phyloP scores from a whole-genome alignment of 306 rosid genomes.

The Trifolium repens region DNA sequence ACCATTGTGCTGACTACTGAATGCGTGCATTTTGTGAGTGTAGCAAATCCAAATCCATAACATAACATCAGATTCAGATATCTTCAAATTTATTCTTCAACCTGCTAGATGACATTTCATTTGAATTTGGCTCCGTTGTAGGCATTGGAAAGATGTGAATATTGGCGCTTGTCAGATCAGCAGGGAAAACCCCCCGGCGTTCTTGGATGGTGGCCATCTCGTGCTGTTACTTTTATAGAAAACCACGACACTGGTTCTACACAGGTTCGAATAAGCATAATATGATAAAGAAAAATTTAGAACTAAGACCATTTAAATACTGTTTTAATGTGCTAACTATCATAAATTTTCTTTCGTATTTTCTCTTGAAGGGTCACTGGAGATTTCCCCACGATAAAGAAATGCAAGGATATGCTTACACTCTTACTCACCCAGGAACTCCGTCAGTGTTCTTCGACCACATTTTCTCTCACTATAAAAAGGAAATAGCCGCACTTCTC shows the following conservation, averaged over 20 bases:
- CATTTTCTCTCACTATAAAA: conserved; percentile 66
- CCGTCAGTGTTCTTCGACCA: conserved; percentile 92
- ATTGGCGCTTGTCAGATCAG: conserved; percentile 96
- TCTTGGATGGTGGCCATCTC: conserved; percentile 99
- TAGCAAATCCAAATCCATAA: too few species aligned
- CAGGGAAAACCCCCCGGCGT: conserved; percentile 97
- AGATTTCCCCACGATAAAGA: conserved; percentile 88
- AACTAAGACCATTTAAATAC: background rate
- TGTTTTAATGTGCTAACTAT: conserved; percentile 12
- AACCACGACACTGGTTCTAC: conserved; percentile 99
- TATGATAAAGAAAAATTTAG: conserved; percentile 1
- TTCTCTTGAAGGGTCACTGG: conserved; percentile 92
- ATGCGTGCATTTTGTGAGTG: too few species aligned
- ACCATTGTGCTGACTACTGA: too few species aligned
- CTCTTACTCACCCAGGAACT: conserved; percentile 97
- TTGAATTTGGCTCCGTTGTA: conserved; percentile 30
- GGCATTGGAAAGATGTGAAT: conserved; percentile 88
- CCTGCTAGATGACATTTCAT: conserved; percentile 20
- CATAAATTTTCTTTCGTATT: conserved; percentile 26
- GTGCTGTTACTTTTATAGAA: conserved; percentile 96
- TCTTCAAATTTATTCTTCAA: background rate
- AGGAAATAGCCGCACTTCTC: conserved; percentile 67
- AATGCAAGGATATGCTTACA: conserved; percentile 99
- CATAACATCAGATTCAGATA: too few species aligned
- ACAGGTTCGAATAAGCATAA: conserved; percentile 65